phyloP scores from a whole-genome alignment of 139 green algal genomes.

The Microglena sp. region DNA sequence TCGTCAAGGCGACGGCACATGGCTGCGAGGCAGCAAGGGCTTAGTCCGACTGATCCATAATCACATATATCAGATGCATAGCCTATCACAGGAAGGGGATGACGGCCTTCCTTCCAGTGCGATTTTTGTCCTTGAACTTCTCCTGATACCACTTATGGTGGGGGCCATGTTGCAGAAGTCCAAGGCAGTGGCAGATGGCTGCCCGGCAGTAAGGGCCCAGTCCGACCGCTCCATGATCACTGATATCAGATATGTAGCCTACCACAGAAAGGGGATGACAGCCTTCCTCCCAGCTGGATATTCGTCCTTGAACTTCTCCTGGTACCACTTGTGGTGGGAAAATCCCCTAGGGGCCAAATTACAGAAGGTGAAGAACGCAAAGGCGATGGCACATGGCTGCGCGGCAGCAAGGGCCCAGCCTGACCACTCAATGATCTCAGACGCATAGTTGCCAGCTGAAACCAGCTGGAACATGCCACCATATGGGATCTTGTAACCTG shows the following conservation, averaged over 20 bases:
- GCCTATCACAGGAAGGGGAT: no score
- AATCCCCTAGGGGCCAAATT: slow-evolving; percentile 50
- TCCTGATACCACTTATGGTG: no score
- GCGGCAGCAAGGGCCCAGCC: slow-evolving; percentile 43
- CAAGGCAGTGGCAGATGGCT: no score
- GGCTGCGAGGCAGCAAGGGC: slow-evolving; percentile 35
- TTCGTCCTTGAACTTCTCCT: slow-evolving; percentile 36
- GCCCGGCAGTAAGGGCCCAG: neutral
- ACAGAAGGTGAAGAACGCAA: slow-evolving; percentile 55
- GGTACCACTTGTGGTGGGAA: slow-evolving; percentile 53
- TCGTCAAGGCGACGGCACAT: slow-evolving; percentile 45
- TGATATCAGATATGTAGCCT: neutral
- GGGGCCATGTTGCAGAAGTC: no score
- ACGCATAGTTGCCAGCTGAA: slow-evolving; percentile 63
- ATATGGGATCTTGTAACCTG: slow-evolving; percentile 66
- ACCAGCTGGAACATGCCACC: slow-evolving; percentile 65
- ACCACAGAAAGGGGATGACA: slow-evolving; percentile 63
- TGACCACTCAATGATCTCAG: slow-evolving; percentile 63
- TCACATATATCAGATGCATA: slow-evolving; percentile 33
- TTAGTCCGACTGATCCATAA: slow-evolving; percentile 55
- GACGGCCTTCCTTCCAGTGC: no score
- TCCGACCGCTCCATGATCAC: no score
- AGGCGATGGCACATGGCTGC: slow-evolving; percentile 36
- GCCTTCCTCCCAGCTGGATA: slow-evolving; percentile 43
- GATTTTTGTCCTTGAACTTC: no score